Percentiles rank a stretch among this genome's conserved stretches.
phyloP scores from a whole-genome alignment of 257 asterid genomes.

The Jasminum sambac region DNA sequence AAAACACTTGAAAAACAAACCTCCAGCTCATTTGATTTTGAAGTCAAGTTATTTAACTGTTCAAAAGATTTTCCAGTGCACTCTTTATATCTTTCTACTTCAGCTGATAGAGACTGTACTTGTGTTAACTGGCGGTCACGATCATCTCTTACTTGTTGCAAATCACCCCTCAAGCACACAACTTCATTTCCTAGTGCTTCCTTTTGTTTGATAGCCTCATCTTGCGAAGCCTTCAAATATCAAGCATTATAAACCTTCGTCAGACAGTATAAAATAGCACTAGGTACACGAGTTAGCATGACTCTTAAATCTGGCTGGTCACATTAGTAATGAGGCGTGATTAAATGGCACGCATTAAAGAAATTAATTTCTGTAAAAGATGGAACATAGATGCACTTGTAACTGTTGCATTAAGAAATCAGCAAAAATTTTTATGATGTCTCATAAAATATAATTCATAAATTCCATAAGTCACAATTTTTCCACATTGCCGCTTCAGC shows the following conservation, averaged over 20 bases:
- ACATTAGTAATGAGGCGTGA: too few species aligned
- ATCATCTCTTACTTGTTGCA: slow-evolving; percentile 82
- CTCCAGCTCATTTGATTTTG: slow-evolving; percentile 66
- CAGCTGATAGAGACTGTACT: slow-evolving; percentile 56
- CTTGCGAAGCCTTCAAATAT: slow-evolving; percentile 58
- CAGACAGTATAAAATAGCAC: neutral
- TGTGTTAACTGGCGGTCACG: slow-evolving; percentile 64
- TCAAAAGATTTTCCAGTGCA: slow-evolving; percentile 54
- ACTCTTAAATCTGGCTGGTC: too few species aligned
- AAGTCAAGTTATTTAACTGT: slow-evolving; percentile 48
- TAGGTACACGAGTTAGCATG: too few species aligned
- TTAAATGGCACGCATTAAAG: too few species aligned
- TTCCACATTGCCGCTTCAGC: neutral
- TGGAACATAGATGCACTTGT: neutral
- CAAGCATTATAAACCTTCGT: slow-evolving; percentile 9
- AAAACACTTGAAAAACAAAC: slow-evolving; percentile 33
- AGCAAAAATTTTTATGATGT: too few species aligned
- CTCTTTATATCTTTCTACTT: slow-evolving; percentile 64
- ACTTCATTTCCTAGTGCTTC: slow-evolving; percentile 73
- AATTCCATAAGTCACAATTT: neutral
- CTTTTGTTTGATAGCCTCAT: slow-evolving; percentile 68
- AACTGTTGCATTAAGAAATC: neutral
- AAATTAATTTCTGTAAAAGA: too few species aligned
- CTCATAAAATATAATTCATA: neutral
- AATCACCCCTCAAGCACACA: slow-evolving; percentile 62